A percentile compares a stretch with the other conserved stretches of the same genome.
Evolutionary conservation across 768 basidiomycete genomes (phyloP).

Genomic region (Lentinula sp.): DNA sequence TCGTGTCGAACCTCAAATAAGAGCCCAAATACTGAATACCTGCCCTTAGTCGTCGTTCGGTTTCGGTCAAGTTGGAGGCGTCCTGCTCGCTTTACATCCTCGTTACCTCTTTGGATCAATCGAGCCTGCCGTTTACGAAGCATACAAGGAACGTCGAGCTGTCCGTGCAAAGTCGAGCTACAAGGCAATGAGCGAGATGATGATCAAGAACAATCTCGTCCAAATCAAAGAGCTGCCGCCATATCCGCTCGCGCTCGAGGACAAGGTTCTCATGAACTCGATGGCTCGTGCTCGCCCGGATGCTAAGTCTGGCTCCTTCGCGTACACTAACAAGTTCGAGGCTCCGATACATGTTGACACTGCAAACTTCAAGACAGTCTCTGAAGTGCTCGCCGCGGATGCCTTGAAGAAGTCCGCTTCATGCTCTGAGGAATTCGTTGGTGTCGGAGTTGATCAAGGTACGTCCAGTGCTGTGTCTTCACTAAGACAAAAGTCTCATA

Average conservation of each 20-base stretch:
- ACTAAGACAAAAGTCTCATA: constrained; percentile 5
- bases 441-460: constrained; percentile 91
- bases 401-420: constrained; percentile 18
- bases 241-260: constrained; percentile 81
- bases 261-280: constrained; percentile 84
- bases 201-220: constrained; percentile 90
- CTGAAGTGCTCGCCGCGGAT: constrained; percentile 41
- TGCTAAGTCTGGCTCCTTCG: constrained; percentile 81
- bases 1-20: constrained; percentile 14
- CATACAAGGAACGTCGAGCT: constrained; percentile 68
- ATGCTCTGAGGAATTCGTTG: constrained; percentile 43
- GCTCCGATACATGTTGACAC: constrained; percentile 47
- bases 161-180: constrained; percentile 67
- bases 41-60: constrained; percentile 81
- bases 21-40: constrained; percentile 5
- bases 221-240: constrained; percentile 93
- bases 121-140: constrained; percentile 68
- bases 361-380: constrained; percentile 63
- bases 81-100: constrained; percentile 82
- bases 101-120: constrained; percentile 85
- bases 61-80: constrained; percentile 98
- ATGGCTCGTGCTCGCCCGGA: constrained; percentile 80
- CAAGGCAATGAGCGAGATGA: constrained; percentile 93
- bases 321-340: constrained; percentile 63
- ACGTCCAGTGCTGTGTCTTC: constrained; percentile 12